Evolutionary conservation across 305 asterid genomes (phyloP), one percentile per base, ranked within the genome.

Genomic region (Solanum chacoense): DNA sequence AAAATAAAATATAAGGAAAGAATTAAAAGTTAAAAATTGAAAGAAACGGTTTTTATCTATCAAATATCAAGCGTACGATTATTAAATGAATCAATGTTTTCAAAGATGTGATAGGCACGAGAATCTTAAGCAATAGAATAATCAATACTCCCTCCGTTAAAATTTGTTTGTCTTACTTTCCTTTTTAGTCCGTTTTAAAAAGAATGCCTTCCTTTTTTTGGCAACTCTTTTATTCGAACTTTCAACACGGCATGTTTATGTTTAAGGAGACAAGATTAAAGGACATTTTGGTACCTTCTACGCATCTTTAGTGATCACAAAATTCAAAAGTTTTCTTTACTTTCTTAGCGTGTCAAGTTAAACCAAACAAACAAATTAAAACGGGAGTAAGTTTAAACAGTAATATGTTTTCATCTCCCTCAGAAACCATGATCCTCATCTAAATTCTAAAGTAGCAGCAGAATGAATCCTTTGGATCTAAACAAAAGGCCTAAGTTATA

Each of bases 1-100:
- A 92, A 88, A 93, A 89, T 84, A 84, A 40, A 28, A 90, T 67
- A 83, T 28, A 80, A n/a, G 11, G 88, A 84, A 88, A 26, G 90
- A 13, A 92, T 63, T 88, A 89, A 38, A 78, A 14, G 40, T 28
- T 11, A 45, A 86, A 38, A 85, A 78, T 38, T 84, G 32, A 65
- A 65, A 38, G 34, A 42, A 87, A 75, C 75, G 14, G 31, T 37
- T 45, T 69, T 37, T 38, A 83, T 45, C 71, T 88, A 69, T 24
- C 45, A 77, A 55, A 55, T 20, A 32, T 84, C 75, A 84, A 84
- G 29, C 3, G 7, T 7, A 22, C 3, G 2, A 55, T 28, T 83
- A 50, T 29, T 50, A 83, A 37, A 45, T 42, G 40, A 69, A 50
- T 84, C 74, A 32, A 84, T 32, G 20, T 22, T 40, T 84, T 84